These are phyloP conservation scores for Neurospora sublineolata DNA, from an alignment of 495 filamentous ascomycete species.

Conservation along the genomic window DNA sequence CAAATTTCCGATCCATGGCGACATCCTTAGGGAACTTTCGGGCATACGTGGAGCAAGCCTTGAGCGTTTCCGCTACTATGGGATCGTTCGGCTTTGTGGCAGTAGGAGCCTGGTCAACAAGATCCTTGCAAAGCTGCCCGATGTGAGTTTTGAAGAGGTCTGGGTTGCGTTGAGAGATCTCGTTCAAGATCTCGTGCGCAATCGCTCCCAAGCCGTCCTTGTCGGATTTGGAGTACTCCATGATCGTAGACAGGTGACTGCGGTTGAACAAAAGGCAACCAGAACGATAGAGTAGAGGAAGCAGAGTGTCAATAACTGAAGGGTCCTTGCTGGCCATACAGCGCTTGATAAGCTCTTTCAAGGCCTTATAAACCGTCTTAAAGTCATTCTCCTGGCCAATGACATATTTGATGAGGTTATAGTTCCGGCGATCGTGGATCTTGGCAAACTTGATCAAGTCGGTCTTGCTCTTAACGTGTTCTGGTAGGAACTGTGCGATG, in stretches of 20 bases:
- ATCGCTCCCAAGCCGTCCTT: conserved; percentile 62
- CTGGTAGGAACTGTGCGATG: conserved; percentile 62
- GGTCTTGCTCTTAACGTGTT: conserved; percentile 49
- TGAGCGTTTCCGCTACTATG: conserved; percentile 73
- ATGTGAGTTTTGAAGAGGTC: conserved; percentile 86
- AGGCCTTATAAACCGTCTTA: conserved; percentile 74
- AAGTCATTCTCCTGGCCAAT: conserved; percentile 85
- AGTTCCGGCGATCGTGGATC: conserved; percentile 78
- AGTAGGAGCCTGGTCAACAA: conserved; percentile 70
- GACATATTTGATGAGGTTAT: conserved; percentile 76
- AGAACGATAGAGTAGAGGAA: conserved; percentile 73
- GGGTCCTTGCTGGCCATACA: conserved; percentile 44
- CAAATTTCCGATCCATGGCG: conserved; percentile 73
- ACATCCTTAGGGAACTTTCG: conserved; percentile 74
- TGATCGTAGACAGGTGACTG: conserved; percentile 82
- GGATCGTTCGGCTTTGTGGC: conserved; percentile 50
- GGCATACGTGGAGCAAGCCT: conserved; percentile 84
- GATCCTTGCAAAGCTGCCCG: conserved; percentile 76
- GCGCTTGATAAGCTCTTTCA: conserved; percentile 80
- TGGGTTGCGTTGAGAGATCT: conserved; percentile 81
- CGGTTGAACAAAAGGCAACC: conserved; percentile 82
- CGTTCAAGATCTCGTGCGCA: conserved; percentile 83
- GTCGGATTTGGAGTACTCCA: conserved; percentile 73
- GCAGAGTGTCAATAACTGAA: conserved; percentile 63
- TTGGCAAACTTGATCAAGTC: conserved; percentile 89